Evolutionary conservation across 306 rosid species (phyloP).

Genomic region (Morella rubra): DNA sequence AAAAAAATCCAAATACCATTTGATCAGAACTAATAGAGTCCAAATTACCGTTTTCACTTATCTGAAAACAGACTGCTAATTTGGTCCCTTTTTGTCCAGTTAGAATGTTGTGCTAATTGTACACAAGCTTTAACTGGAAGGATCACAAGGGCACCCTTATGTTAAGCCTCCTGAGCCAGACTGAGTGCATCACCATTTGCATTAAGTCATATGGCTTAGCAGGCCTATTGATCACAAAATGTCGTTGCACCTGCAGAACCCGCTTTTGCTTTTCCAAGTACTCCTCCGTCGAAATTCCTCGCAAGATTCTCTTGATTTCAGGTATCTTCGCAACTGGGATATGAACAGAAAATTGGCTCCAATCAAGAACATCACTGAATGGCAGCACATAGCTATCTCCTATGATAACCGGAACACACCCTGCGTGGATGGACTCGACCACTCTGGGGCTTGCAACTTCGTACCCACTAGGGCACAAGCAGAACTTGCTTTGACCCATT

Average conservation of each 20-base stretch:
- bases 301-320: slow-evolving; percentile 30
- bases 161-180: slow-evolving; percentile 62
- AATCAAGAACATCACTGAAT: slow-evolving; percentile 50
- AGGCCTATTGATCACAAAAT: slow-evolving; percentile 48
- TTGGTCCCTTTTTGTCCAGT: too few relatives aligned
- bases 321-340: slow-evolving; percentile 38
- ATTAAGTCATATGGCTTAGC: slow-evolving; percentile 42
- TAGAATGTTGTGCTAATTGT: neutral
- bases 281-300: slow-evolving; percentile 31
- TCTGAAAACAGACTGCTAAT: too few relatives aligned
- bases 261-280: slow-evolving; percentile 34
- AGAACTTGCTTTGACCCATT: slow-evolving; percentile 33
- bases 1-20: too few relatives aligned
- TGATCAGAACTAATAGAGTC: too few relatives aligned
- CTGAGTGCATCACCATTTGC: slow-evolving; percentile 50
- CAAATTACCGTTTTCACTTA: too few relatives aligned
- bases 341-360: slow-evolving; percentile 44
- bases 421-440: slow-evolving; percentile 35
- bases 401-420: slow-evolving; percentile 48
- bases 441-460: slow-evolving; percentile 63
- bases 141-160: slow-evolving; percentile 6
- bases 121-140: neutral
- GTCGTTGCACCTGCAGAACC: slow-evolving; percentile 38
- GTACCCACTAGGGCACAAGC: slow-evolving; percentile 55
- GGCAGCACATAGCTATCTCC: slow-evolving; percentile 44